Evolutionary conservation across 768 basidiomycete species (phyloP).

Genomic region (Mycena galopus): DNA sequence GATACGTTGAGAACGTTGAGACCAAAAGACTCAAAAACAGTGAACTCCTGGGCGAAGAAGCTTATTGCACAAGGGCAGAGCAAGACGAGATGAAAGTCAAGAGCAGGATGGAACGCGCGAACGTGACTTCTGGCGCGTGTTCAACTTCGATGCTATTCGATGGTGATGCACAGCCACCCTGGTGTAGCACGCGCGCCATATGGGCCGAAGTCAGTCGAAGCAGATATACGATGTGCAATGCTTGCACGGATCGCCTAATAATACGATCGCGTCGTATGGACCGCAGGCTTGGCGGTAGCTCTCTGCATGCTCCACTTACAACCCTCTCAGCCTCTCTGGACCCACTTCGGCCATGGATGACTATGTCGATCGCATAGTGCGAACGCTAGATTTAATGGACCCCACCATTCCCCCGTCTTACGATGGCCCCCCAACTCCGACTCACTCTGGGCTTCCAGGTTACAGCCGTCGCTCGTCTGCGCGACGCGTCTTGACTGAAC

Average conservation of each 20-base stretch:
- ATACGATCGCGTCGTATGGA: conserved; percentile 19
- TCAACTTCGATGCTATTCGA: too few species aligned
- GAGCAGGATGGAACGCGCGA: neutral
- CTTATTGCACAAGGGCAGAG: neutral
- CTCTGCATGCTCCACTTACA: conserved; percentile 17
- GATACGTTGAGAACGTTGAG: too few species aligned
- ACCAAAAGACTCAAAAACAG: too few species aligned
- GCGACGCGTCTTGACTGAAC: conserved; percentile 27
- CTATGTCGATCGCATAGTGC: conserved; percentile 34
- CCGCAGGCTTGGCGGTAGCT: conserved; percentile 7
- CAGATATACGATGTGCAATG: neutral
- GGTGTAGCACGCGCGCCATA: neutral
- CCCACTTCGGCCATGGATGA: conserved; percentile 24
- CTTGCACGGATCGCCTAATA: conserved; percentile 7
- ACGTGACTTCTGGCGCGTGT: too few species aligned
- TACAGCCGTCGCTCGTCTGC: conserved; percentile 25
- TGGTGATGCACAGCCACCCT: neutral
- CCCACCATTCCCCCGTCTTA: conserved; percentile 29
- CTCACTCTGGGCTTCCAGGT: conserved; percentile 16
- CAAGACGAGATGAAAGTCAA: neutral
- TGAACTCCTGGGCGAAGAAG: too few species aligned
- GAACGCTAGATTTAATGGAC: conserved; percentile 36
- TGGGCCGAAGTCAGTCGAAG: conserved; percentile 1
- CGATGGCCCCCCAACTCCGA: neutral
- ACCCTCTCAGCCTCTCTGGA: neutral